phyloP scores from a whole-genome alignment of 306 rosid species.

The Dalbergia cochinchinensis region DNA sequence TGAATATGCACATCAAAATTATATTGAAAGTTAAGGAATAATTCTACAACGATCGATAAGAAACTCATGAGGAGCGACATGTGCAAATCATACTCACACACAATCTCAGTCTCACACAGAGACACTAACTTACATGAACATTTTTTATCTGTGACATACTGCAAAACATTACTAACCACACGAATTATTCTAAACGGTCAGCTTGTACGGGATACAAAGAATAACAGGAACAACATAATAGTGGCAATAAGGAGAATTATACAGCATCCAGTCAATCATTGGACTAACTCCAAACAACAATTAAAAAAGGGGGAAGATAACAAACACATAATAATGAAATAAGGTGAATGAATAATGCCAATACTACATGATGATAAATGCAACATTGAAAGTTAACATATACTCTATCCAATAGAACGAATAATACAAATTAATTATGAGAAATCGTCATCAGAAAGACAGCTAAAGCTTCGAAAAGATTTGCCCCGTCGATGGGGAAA shows the following conservation, averaged over 20 bases:
- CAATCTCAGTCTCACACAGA: conserved; percentile 11
- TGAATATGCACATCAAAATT: neutral
- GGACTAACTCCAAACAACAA: conserved; percentile 1
- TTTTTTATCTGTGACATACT: conserved; percentile 36
- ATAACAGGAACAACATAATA: conserved; percentile 17
- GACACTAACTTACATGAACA: conserved; percentile 43
- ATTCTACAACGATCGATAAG: conserved; percentile 3
- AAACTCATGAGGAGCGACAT: neutral
- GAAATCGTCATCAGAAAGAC: neutral
- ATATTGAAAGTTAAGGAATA: neutral
- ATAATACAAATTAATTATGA: neutral
- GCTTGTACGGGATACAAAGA: conserved; percentile 41
- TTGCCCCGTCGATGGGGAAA: conserved; percentile 1
- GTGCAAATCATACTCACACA: conserved; percentile 6
- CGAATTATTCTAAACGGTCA: conserved; percentile 42
- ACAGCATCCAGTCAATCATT: neutral
- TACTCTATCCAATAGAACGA: neutral
- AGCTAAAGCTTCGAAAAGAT: neutral
- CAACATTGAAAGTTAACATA: neutral
- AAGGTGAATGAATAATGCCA: neutral
- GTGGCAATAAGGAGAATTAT: neutral
- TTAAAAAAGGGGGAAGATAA: neutral
- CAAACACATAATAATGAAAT: conserved; percentile 13
- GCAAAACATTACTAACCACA: conserved; percentile 44
- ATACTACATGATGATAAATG: neutral